phyloP scores from a whole-genome alignment of 2,329 filamentous ascomycete genomes.

The Endoconidiophora laricicola region DNA sequence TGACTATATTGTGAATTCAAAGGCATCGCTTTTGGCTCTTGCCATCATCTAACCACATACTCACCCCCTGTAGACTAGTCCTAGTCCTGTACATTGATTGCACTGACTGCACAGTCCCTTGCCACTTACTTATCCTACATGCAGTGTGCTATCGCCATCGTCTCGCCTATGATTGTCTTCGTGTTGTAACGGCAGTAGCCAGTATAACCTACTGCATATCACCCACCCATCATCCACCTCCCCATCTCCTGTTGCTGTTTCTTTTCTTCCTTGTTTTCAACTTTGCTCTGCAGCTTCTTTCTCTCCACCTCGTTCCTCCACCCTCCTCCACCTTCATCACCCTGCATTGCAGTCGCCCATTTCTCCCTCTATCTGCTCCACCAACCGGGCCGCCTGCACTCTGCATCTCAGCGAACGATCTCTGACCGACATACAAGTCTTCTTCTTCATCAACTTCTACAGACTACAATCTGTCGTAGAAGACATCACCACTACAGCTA shows the following conservation, averaged over 20 bases:
- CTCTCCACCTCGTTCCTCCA: constrained; percentile 5
- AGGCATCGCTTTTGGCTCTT: background rate
- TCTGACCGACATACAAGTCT: background rate
- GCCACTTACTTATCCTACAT: constrained; percentile 2
- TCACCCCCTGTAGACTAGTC: background rate
- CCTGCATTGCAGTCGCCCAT: constrained; percentile 10
- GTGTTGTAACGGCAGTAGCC: background rate
- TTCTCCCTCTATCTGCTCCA: background rate
- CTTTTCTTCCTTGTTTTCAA: constrained; percentile 1
- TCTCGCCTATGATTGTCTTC: background rate
- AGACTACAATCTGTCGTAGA: background rate
- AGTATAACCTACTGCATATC: constrained; percentile 10
- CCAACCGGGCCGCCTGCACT: constrained; percentile 1
- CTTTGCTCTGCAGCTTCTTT: background rate
- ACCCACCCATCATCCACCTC: constrained; percentile 6
- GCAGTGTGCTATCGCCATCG: background rate
- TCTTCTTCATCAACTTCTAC: background rate
- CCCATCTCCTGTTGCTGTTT: background rate
- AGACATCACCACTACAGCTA: background rate
- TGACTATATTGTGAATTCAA: background rate
- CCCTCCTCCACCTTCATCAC: constrained; percentile 8
- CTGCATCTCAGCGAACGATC: background rate
- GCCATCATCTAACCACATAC: background rate
- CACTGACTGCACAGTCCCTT: background rate
- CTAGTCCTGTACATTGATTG: background rate